Percentiles rank a stretch among this genome's conserved stretches.
Evolutionary conservation across 768 basidiomycete species (phyloP).

Genomic region (Trametes punicea): DNA sequence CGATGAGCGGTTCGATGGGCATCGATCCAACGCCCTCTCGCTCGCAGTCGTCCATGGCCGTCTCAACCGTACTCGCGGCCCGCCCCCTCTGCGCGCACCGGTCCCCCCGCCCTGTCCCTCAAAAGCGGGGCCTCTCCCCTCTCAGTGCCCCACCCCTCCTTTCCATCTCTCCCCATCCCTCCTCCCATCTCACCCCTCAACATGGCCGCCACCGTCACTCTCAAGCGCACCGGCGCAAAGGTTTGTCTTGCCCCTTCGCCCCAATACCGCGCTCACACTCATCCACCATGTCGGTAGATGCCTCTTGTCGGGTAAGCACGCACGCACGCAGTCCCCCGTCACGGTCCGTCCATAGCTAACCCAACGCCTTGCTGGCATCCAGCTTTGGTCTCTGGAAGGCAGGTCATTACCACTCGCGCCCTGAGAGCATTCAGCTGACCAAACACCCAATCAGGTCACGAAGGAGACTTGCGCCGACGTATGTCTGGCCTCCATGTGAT

Average conservation of each 20-base stretch:
- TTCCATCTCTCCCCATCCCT: conserved; percentile 9
- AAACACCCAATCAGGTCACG: conserved; percentile 56
- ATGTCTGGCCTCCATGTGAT: conserved; percentile 24
- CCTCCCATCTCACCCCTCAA: conserved; percentile 17
- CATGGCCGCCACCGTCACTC: conserved; percentile 48
- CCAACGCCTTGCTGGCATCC: background rate
- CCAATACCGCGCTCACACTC: background rate
- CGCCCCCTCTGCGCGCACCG: background rate
- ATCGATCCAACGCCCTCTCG: too few relatives aligned
- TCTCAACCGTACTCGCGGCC: background rate
- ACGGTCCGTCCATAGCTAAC: background rate
- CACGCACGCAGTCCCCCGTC: background rate
- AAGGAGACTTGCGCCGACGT: conserved; percentile 61
- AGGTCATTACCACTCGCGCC: too few relatives aligned
- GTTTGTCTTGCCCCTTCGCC: conserved; percentile 29
- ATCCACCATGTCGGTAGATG: conserved; percentile 44
- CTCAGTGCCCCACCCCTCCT: conserved; percentile 12
- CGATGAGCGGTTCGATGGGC: conserved; percentile 17
- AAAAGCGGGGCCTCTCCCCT: conserved; percentile 6
- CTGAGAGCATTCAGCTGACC: too few relatives aligned
- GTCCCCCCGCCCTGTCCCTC: background rate
- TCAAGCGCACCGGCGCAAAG: conserved; percentile 62
- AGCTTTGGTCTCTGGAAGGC: conserved; percentile 77
- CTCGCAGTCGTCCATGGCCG: background rate
- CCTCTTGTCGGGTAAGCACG: conserved; percentile 61